Percentiles rank a stretch among this genome's conserved stretches.
Conservation (phyloP, 2,329 filamentous ascomycete species). For the Botrytis tulipae region DNA sequence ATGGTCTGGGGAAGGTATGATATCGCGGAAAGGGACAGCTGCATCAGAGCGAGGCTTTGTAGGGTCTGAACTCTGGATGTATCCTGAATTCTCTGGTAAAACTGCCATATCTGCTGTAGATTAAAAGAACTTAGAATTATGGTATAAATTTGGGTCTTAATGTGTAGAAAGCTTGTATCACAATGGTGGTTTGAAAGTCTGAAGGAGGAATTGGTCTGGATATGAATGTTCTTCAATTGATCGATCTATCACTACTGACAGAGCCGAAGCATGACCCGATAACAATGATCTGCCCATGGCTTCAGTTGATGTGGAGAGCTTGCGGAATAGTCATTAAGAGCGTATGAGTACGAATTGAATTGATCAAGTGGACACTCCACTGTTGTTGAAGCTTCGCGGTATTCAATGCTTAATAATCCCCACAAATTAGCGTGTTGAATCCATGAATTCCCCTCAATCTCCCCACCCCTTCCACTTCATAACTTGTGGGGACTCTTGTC, state of each 20-base stretch:
- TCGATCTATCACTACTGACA: constrained; percentile 2
- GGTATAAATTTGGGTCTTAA: not conserved
- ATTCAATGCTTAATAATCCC: not conserved
- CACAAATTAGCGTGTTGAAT: constrained; percentile 3
- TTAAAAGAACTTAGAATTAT: not conserved
- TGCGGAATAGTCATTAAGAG: not conserved
- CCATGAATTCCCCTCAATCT: constrained; percentile 7
- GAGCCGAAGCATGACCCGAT: not conserved
- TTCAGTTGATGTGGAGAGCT: constrained; percentile 15
- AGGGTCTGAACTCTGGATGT: constrained; percentile 32
- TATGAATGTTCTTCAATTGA: constrained; percentile 13
- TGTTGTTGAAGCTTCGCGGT: constrained; percentile 10
- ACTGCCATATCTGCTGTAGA: constrained; percentile 28
- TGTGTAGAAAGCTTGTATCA: constrained; percentile 9
- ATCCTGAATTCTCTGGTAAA: constrained; percentile 31
- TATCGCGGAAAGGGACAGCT: constrained; percentile 35
- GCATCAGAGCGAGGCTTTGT: constrained; percentile 34
- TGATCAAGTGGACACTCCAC: not conserved
- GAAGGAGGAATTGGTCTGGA: not conserved
- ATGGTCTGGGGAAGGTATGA: constrained; percentile 31
- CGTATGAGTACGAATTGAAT: not conserved
- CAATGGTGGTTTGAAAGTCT: not conserved
- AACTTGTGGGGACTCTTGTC: not conserved
- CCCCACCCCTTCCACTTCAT: constrained; percentile 9
- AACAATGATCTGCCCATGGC: not conserved